Percentiles rank a stretch among this genome's conserved stretches.
These are phyloP conservation scores for Ilyonectria mors-panacis DNA, from an alignment of 2,329 filamentous ascomycete genomes.

Conservation along the genomic window DNA sequence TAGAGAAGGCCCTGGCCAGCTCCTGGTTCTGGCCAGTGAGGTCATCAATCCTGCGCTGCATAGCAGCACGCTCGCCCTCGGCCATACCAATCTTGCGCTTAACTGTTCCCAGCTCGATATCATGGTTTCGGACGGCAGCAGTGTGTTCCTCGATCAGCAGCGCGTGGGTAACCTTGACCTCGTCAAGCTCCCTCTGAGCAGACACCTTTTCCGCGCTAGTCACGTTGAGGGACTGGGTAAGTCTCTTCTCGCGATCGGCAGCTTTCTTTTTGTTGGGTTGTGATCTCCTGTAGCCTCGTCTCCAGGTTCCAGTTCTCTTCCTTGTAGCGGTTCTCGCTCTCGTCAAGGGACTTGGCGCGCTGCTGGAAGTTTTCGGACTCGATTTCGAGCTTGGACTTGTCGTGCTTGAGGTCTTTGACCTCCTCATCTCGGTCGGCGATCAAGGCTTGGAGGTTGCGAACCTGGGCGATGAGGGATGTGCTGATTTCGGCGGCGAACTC, in stretches of 20 bases:
- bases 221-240: constrained; percentile 79
- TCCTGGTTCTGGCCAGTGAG: constrained; percentile 91
- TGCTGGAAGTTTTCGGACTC: constrained; percentile 86
- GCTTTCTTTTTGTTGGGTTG: constrained; percentile 80
- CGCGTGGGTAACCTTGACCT: constrained; percentile 84
- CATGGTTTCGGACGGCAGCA: constrained; percentile 83
- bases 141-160: constrained; percentile 87
- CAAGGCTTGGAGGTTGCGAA: constrained; percentile 88
- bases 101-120: constrained; percentile 87
- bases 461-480: constrained; percentile 92
- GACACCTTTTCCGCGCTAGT: constrained; percentile 82
- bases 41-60: constrained; percentile 91
- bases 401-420: constrained; percentile 80
- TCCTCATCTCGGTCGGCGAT: constrained; percentile 91
- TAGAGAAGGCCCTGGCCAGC: constrained; percentile 85
- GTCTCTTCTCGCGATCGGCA: constrained; percentile 85
- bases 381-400: constrained; percentile 85
- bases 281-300: constrained; percentile 88
- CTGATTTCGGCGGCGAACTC: constrained; percentile 99
- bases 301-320: constrained; percentile 99
- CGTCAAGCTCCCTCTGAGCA: constrained; percentile 89
- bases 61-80: constrained; percentile 82
- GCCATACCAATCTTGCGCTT: constrained; percentile 84
- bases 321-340: constrained; percentile 96
- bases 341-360: constrained; percentile 85